Base-by-base conservation (phyloP, 2,329 filamentous ascomycete species). In the Cladophialophora psammophila region DNA sequence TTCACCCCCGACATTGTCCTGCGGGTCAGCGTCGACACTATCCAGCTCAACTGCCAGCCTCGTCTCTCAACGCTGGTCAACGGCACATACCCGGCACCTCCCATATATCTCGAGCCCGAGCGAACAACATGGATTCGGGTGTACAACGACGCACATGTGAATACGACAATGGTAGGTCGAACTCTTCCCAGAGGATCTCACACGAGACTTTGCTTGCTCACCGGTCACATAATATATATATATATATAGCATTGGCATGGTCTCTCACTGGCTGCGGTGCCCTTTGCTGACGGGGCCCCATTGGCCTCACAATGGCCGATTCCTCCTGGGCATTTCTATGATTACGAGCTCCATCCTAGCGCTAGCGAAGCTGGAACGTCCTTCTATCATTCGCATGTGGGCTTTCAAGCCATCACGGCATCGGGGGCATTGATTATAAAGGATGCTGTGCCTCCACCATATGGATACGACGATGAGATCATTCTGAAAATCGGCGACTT, bases 371-470 rank as follows among this genome's bases (percentile, higher is more conserved):
- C 86, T 0, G 89, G 88, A 4, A 87, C 87, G 0, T 91, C 90
- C 73, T 90, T 88, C 74, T 91, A 90, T 72, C 88, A 91, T 73
- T 90, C 88, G 0, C 89, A 91, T 67, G 81, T 90, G 15, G 87
- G 83, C 0, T 86, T 90, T 64, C 88, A 91, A 73, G 85, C 86
- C 0, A 77, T 86, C 35, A 86, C 87, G 15, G 86, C 85, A 0
- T 76, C 82, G 6, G 88, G 89, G 0, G 77, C 85, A 0, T 73
- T 91, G 38, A 85, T 89, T 54, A 83, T 91, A n/a, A 83, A 86
- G 65, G 83, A 86, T 57, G 61, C 74, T 40, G 75, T 73, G 0
- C 63, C 79, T 54, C 68, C 78, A 32, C 88, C 88, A 0, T 90
- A 88, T 69, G 48, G 82, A 0, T 91, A 89, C 69, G 86, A 91